A percentile compares a stretch with the other conserved stretches of the same genome.
Evolutionary conservation across 192 early-diverging fungal genomes (phyloP).

Genomic region (Gamsiella multidivaricata): DNA sequence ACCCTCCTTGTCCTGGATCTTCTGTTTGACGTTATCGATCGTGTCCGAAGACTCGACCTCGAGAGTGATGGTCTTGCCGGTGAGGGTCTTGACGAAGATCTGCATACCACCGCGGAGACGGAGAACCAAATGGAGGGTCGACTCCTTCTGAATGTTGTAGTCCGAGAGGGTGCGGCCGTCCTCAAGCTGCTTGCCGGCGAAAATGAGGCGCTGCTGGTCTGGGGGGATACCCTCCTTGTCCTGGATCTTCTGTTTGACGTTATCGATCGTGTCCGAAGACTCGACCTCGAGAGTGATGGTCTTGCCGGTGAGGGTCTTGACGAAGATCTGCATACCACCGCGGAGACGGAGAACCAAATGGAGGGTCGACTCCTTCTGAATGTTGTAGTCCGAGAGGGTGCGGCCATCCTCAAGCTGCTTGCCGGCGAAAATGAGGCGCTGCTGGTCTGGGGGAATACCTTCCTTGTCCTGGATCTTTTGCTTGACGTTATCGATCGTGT

Average conservation of each 20-base stretch:
- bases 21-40: conserved; percentile 86
- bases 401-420: conserved; percentile 87
- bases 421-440: conserved; percentile 83
- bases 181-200: too few relatives aligned
- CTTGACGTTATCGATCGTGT: conserved; percentile 88
- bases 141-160: conserved; percentile 82
- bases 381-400: conserved; percentile 79
- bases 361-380: conserved; percentile 86
- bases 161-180: too few relatives aligned
- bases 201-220: too few relatives aligned
- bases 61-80: conserved; percentile 97
- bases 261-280: too few relatives aligned
- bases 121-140: conserved; percentile 75
- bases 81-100: conserved; percentile 88
- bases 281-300: too few relatives aligned
- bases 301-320: conserved; percentile 94
- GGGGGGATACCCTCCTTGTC: too few relatives aligned
- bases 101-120: conserved; percentile 77
- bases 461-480: conserved; percentile 88
- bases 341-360: conserved; percentile 84
- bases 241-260: too few relatives aligned
- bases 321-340: conserved; percentile 83
- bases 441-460: conserved; percentile 86
- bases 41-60: conserved; percentile 83
- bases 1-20: conserved; percentile 90